A percentile compares a stretch with the other conserved stretches of the same genome.
Evolutionary conservation across 805 yeast species (phyloP).

Genomic region (Lipomyces kockii): DNA sequence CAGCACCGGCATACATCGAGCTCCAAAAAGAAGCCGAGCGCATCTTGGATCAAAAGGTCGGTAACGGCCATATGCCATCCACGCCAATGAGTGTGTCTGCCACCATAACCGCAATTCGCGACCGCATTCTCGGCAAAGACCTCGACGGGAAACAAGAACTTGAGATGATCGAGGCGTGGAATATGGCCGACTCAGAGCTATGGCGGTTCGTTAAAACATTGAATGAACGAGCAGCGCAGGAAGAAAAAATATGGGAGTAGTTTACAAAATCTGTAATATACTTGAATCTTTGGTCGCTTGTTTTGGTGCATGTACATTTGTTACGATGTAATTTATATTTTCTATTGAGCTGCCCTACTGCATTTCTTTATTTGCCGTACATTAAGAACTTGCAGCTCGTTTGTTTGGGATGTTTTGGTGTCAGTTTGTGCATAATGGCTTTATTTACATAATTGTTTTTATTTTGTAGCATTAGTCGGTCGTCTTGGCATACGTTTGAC

Average conservation of each 20-base stretch:
- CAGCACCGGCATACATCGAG: conserved; percentile 7
- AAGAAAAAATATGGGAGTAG: conserved; percentile 22
- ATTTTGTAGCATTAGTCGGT: neutral
- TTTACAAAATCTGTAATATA: neutral
- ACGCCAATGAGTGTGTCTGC: conserved; percentile 6
- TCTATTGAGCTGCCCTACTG: neutral
- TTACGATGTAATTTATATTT: neutral
- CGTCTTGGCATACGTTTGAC: too few species aligned
- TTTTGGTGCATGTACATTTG: neutral
- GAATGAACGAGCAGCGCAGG: conserved; percentile 25
- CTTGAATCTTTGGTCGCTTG: neutral
- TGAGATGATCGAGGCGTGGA: conserved; percentile 30
- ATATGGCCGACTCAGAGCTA: conserved; percentile 35
- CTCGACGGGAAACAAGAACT: conserved; percentile 4
- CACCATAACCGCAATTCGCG: conserved; percentile 6
- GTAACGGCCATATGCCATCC: neutral
- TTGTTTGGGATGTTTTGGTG: neutral
- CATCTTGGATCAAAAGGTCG: neutral
- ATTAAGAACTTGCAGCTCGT: too few species aligned
- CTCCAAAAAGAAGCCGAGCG: conserved; percentile 11
- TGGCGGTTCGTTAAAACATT: conserved; percentile 31
- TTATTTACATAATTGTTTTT: neutral
- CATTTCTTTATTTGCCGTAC: neutral
- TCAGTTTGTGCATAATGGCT: neutral
- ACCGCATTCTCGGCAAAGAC: conserved; percentile 5